These are phyloP conservation scores for Euphorbia tirucalli DNA, from an alignment of 345 rosid species.

Conservation along the genomic window DNA sequence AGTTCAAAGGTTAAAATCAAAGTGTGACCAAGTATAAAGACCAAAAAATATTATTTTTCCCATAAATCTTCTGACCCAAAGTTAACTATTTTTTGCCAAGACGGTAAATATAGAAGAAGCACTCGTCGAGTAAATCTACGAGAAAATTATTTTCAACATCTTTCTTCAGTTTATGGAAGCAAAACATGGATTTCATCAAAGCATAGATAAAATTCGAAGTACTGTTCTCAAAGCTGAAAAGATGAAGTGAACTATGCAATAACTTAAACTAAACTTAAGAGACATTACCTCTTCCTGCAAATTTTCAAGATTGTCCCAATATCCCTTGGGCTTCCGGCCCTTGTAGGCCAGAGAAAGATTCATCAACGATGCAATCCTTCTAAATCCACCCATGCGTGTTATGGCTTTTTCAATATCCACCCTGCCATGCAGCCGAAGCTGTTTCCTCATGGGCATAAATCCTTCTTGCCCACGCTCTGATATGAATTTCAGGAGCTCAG, in stretches of 20 bases:
- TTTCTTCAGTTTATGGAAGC: not conserved
- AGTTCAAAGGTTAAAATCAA: too few relatives aligned
- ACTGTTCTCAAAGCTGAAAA: not conserved
- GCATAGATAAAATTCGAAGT: not conserved
- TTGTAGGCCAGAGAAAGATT: conserved; percentile 92
- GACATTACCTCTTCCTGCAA: conserved; percentile 77
- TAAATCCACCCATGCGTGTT: conserved; percentile 87
- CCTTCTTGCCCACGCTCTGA: conserved; percentile 90
- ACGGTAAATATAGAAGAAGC: not conserved
- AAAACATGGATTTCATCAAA: not conserved
- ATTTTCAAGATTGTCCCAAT: conserved; percentile 93
- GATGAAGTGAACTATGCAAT: not conserved
- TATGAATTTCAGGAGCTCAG: conserved; percentile 79
- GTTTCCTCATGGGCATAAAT: conserved; percentile 99
- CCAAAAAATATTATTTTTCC: too few relatives aligned
- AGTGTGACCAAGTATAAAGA: too few relatives aligned
- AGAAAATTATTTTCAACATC: not conserved
- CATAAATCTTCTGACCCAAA: not conserved
- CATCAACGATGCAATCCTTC: conserved; percentile 76
- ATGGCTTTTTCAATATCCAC: conserved; percentile 95
- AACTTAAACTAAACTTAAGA: not conserved
- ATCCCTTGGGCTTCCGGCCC: conserved; percentile 91
- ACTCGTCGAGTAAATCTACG: not conserved
- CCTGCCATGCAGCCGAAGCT: conserved; percentile 83
- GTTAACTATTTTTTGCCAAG: not conserved